Base-by-base conservation (phyloP, 495 filamentous ascomycete species). In the Hyaloscypha bicolor region DNA sequence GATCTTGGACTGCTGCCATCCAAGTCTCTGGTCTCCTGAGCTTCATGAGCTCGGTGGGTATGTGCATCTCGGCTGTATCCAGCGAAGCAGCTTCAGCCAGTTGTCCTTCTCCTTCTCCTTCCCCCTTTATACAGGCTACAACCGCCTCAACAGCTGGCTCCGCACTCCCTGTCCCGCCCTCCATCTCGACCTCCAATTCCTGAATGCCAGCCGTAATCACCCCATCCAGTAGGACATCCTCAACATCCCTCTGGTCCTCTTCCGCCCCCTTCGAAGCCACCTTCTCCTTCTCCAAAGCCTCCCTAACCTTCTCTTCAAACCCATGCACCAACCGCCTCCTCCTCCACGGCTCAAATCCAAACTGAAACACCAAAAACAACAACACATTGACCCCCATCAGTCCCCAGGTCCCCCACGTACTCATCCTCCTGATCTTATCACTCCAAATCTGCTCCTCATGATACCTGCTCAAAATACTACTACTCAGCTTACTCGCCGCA, bases 381-480 rank as follows among this genome's bases (percentile, higher is more conserved):
- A 98, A 76, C 3, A 98, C 89, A 72, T 99, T 99, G 53, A 98
- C 85, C 8, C 95, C 94, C 95, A 99, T 98, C 70, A 99, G 78
- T 0, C 95, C 95, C 90, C 96, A 97, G 3, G 95, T 99, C 29
- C 95, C 93, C 95, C 95, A 99, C 6, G 95, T 98, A 71, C 88
- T 92, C 86, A 97, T 97, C 66, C 95, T 82, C 52, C 95, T 85
- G 75, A 99, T 99, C 74, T 96, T 95, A 74, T 99, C 95, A 72
- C 91, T 94, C 95, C 95, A 99, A 56, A 99, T 97, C 82, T 99
- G 95, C 79, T 99, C 95, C 78, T 99, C 95, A 79, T 99, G 95
- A 79, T 99, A 99, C 32, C 95, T 88, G 33, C 88, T 88, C 37
- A 97, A 81, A 65, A 98, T 97, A 42, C 85, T 86, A 48, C 88